A percentile compares a stretch with the other conserved stretches of the same genome.
These are phyloP conservation scores for Epichloe uncinata DNA, from an alignment of 2,329 filamentous ascomycete genomes.

Conservation along the genomic window DNA sequence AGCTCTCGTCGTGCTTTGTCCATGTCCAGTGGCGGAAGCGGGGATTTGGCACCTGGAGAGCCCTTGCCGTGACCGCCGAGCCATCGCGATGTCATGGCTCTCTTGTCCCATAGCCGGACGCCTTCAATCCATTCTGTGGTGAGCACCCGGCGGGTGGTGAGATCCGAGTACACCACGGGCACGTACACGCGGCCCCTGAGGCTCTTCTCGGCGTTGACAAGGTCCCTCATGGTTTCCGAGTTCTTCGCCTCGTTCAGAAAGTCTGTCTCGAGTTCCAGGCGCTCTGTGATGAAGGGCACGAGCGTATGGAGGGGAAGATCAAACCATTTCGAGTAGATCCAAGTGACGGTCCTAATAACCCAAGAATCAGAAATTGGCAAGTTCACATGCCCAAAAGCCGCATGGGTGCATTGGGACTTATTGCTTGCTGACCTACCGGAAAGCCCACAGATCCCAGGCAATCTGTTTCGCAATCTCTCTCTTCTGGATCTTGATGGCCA, in stretches of 20 bases:
- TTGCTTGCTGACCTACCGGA: slow-evolving; percentile 47
- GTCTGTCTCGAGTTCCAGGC: slow-evolving; percentile 86
- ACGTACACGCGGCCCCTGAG: slow-evolving; percentile 77
- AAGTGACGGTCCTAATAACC: slow-evolving; percentile 53
- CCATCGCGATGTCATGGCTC: slow-evolving; percentile 65
- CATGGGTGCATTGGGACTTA: not conserved
- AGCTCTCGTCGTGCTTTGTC: slow-evolving; percentile 30
- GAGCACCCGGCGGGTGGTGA: slow-evolving; percentile 73
- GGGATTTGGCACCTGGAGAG: slow-evolving; percentile 62
- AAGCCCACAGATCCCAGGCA: slow-evolving; percentile 89
- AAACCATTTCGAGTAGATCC: slow-evolving; percentile 75
- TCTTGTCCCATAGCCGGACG: slow-evolving; percentile 82
- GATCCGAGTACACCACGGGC: slow-evolving; percentile 68
- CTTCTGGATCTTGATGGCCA: slow-evolving; percentile 95
- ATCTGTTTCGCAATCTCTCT: slow-evolving; percentile 84
- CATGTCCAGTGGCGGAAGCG: slow-evolving; percentile 40
- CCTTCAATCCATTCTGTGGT: slow-evolving; percentile 98
- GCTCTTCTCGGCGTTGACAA: slow-evolving; percentile 63
- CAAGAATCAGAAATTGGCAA: not conserved
- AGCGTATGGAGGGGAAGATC: slow-evolving; percentile 85
- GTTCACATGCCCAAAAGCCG: not conserved
- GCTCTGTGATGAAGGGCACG: slow-evolving; percentile 84
- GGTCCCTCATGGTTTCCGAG: slow-evolving; percentile 65
- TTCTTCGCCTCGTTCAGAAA: slow-evolving; percentile 88
- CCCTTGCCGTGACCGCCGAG: slow-evolving; percentile 61